phyloP scores from a whole-genome alignment of 2,329 filamentous ascomycete genomes.

The Aureobasidium melanogenum region DNA sequence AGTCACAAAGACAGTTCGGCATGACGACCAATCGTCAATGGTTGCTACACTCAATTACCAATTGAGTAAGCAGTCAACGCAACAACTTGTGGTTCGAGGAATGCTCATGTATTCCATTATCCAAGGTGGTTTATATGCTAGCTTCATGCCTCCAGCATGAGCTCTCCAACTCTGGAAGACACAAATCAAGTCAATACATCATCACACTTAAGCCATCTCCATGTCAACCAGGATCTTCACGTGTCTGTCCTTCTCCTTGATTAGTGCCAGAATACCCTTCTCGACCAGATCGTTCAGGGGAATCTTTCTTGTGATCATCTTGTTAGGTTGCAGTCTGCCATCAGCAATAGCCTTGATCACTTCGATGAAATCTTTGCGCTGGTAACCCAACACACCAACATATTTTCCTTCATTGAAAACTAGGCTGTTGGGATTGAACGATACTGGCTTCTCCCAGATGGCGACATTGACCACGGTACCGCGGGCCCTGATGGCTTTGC shows the following conservation, averaged over 20 bases:
- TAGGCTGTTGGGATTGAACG: constrained; percentile 15
- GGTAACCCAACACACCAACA: constrained; percentile 15
- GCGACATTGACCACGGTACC: constrained; percentile 18
- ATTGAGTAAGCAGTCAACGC: not conserved
- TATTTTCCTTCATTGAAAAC: constrained; percentile 15
- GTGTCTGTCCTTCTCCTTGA: constrained; percentile 15
- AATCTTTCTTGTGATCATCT: constrained; percentile 16
- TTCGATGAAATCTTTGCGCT: constrained; percentile 15
- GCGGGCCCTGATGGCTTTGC: constrained; percentile 13
- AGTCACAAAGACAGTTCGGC: not conserved
- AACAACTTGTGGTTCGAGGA: constrained; percentile 45
- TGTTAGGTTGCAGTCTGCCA: constrained; percentile 12
- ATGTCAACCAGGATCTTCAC: constrained; percentile 16
- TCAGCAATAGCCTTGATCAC: constrained; percentile 14
- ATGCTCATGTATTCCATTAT: constrained; percentile 76
- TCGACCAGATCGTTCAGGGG: constrained; percentile 14
- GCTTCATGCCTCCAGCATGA: constrained; percentile 83
- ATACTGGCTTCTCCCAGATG: constrained; percentile 16
- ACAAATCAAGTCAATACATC: not conserved
- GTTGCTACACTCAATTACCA: not conserved
- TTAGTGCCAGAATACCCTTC: constrained; percentile 15
- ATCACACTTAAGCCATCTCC: not conserved
- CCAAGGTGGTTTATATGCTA: constrained; percentile 77
- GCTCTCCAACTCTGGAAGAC: not conserved
- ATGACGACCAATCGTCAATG: not conserved